These are phyloP conservation scores for Nothophaeocryptopus gaeumannii DNA, from an alignment of 2,329 filamentous ascomycete genomes.

Conservation along the genomic window DNA sequence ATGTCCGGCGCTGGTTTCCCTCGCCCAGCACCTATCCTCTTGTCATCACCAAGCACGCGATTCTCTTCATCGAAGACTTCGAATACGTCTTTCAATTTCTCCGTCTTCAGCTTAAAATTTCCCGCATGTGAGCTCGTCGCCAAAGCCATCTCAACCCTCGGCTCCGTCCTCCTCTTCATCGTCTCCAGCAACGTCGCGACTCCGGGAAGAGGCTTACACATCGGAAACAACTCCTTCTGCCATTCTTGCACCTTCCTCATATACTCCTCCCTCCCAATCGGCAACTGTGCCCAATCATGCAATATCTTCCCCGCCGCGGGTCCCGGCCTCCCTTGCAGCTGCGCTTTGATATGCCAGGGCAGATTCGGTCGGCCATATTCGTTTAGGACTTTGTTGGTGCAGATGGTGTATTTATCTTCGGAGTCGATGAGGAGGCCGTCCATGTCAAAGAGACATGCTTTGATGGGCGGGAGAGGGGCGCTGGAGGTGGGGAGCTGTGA, in stretches of 20 bases:
- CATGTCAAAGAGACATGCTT: conserved; percentile 98
- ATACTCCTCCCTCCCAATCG: conserved; percentile 70
- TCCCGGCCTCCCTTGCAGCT: conserved; percentile 67
- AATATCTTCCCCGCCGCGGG: conserved; percentile 62
- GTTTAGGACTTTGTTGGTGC: conserved; percentile 76
- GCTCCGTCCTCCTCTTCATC: conserved; percentile 40
- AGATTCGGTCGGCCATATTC: conserved; percentile 70
- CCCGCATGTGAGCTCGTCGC: conserved; percentile 72
- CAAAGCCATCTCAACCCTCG: conserved; percentile 71
- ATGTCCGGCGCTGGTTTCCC: conserved; percentile 96
- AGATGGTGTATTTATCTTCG: conserved; percentile 82
- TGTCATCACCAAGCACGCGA: conserved; percentile 81
- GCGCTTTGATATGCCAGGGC: conserved; percentile 94
- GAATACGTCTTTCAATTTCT: conserved; percentile 52
- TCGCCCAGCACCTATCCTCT: conserved; percentile 70
- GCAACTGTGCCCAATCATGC: conserved; percentile 80
- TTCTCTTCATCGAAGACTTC: conserved; percentile 63
- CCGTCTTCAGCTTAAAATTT: conserved; percentile 77
- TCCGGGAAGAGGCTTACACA: conserved; percentile 73
- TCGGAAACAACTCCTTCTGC: conserved; percentile 70
- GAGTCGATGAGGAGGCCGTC: conserved; percentile 93
- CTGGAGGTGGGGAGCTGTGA: too few relatives aligned
- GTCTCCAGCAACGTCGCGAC: conserved; percentile 65
- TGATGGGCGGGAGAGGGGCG: conserved; percentile 65
- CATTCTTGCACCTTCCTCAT: conserved; percentile 56